phyloP scores from a whole-genome alignment of 176 grass and related monocot genomes.

The Ananas comosus region DNA sequence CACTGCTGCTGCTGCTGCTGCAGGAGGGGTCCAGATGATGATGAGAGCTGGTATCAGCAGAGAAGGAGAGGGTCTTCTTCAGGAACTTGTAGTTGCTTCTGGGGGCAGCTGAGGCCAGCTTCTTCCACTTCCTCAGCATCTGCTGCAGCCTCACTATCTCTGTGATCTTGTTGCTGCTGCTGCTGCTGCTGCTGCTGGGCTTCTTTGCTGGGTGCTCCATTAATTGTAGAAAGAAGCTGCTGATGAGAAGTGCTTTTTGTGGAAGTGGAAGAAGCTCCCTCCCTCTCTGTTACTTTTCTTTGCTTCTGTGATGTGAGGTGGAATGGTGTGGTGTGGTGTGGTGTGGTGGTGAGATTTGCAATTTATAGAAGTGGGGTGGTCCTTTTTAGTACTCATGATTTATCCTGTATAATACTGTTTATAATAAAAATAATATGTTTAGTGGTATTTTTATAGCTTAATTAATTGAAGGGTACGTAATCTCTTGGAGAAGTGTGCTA shows the following conservation, averaged over 20 bases:
- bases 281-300: too few species aligned
- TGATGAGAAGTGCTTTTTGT: background rate
- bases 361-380: conserved; percentile 7
- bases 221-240: background rate
- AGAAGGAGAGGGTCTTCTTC: conserved; percentile 31
- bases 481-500: too few species aligned
- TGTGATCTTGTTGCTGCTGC: conserved; percentile 50
- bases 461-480: too few species aligned
- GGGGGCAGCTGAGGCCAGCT: conserved; percentile 34
- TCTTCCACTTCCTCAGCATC: conserved; percentile 85
- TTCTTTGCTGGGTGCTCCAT: conserved; percentile 31
- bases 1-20: too few species aligned
- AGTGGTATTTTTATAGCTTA: too few species aligned
- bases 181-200: conserved; percentile 14
- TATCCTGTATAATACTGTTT: background rate
- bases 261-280: too few species aligned
- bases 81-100: conserved; percentile 22
- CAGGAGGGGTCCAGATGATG: too few species aligned
- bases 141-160: conserved; percentile 78
- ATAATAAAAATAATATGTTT: background rate
- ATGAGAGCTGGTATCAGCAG: background rate
- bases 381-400: background rate
- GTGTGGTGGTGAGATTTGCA: background rate
- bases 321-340: background rate
- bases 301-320: background rate